These are phyloP conservation scores for Protomyces arabidopsidicola DNA, from an alignment of 1,139 yeast species.

Conservation along the genomic window DNA sequence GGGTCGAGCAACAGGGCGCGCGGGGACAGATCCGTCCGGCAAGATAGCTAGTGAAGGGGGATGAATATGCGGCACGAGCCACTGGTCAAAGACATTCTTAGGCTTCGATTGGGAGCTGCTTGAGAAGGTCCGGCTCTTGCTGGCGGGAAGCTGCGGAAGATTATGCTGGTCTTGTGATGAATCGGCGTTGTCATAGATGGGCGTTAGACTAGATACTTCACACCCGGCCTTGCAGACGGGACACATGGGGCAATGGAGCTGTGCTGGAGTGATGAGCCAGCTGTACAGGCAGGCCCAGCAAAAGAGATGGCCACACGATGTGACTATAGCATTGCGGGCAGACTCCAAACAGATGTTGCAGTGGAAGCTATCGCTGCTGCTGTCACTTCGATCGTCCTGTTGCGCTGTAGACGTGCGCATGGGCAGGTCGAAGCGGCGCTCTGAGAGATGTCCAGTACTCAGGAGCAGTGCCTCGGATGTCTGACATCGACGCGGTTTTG, in stretches of 20 bases:
- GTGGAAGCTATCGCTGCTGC: slow-evolving; percentile 4
- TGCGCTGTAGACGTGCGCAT: too few species aligned
- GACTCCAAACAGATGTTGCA: slow-evolving; percentile 24
- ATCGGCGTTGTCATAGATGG: slow-evolving; percentile 26
- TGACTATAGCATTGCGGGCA: slow-evolving; percentile 25
- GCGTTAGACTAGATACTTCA: slow-evolving; percentile 22
- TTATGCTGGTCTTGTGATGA: neutral
- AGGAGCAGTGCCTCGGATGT: neutral
- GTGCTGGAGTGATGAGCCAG: slow-evolving; percentile 21
- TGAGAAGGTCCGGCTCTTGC: slow-evolving; percentile 11
- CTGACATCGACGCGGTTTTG: neutral
- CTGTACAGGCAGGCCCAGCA: slow-evolving; percentile 27
- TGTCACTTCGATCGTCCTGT: neutral
- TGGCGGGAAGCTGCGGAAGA: neutral
- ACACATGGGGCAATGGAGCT: slow-evolving; percentile 16
- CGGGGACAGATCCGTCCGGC: slow-evolving; percentile 10
- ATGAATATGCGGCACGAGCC: slow-evolving; percentile 24
- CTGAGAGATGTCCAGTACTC: too few species aligned
- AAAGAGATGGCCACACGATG: slow-evolving; percentile 23
- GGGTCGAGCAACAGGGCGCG: slow-evolving; percentile 14
- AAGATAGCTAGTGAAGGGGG: slow-evolving; percentile 17
- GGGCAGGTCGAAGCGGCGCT: too few species aligned
- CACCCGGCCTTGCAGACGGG: slow-evolving; percentile 28
- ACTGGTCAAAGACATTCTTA: slow-evolving; percentile 23
- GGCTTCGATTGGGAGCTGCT: slow-evolving; percentile 14